Percentiles rank a stretch among this genome's conserved stretches.
phyloP scores from a whole-genome alignment of 495 filamentous ascomycete species.

The Aspergillus cavernicola region DNA sequence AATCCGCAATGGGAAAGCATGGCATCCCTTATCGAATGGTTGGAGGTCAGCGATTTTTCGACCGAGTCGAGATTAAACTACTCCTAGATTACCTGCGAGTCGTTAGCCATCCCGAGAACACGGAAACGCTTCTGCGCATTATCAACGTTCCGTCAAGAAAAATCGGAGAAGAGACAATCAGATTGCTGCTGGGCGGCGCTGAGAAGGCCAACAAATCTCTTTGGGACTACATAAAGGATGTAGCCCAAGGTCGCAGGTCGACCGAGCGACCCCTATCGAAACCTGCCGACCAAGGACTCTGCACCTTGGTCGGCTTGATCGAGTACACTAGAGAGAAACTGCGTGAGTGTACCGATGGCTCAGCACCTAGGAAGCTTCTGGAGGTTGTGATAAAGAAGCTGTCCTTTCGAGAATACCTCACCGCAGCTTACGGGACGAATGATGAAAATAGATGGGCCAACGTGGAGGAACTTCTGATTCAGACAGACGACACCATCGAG shows the following conservation, averaged over 20 bases:
- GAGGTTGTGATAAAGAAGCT: slow-evolving; percentile 70
- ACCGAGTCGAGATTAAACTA: slow-evolving; percentile 84
- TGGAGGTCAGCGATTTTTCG: slow-evolving; percentile 87
- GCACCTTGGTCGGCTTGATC: slow-evolving; percentile 58
- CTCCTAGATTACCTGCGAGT: slow-evolving; percentile 87
- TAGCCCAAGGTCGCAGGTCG: slow-evolving; percentile 64
- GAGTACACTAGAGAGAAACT: slow-evolving; percentile 58
- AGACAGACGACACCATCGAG: slow-evolving; percentile 59
- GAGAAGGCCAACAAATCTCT: slow-evolving; percentile 60
- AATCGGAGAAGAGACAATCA: slow-evolving; percentile 79
- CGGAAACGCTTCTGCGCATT: slow-evolving; percentile 79
- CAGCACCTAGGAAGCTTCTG: slow-evolving; percentile 66
- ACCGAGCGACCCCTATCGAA: slow-evolving; percentile 67
- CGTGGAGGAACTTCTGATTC: slow-evolving; percentile 78
- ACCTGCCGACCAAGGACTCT: slow-evolving; percentile 61
- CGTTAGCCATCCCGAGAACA: slow-evolving; percentile 80
- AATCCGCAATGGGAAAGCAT: slow-evolving; percentile 75
- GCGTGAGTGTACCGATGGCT: slow-evolving; percentile 40
- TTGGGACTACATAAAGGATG: slow-evolving; percentile 68
- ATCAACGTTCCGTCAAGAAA: slow-evolving; percentile 81
- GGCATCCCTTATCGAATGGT: slow-evolving; percentile 95
- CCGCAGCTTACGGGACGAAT: slow-evolving; percentile 66
- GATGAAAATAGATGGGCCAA: slow-evolving; percentile 87
- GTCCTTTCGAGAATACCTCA: slow-evolving; percentile 68
- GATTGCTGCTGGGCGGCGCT: slow-evolving; percentile 70